These are phyloP conservation scores for Allium sativum DNA, from an alignment of 106 monocot species.

Conservation along the genomic window DNA sequence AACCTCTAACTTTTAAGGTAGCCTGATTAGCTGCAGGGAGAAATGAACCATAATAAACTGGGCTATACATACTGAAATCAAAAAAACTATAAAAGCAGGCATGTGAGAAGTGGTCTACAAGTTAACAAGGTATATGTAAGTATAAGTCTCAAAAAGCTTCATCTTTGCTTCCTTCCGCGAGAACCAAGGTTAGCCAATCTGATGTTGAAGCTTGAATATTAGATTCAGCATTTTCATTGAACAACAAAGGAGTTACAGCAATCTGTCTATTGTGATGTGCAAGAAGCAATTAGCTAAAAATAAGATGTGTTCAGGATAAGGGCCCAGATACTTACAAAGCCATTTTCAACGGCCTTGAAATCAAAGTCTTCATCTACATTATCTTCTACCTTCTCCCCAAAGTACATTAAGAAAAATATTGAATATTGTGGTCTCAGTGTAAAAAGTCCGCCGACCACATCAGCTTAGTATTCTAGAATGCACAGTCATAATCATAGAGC, in stretches of 20 bases:
- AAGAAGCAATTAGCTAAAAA: neutral
- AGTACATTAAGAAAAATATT: constrained; percentile 17
- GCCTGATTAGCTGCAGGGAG: too few relatives aligned
- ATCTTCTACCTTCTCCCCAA: constrained; percentile 50
- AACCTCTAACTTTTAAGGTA: too few relatives aligned
- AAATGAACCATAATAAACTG: too few relatives aligned
- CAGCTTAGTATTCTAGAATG: too few relatives aligned
- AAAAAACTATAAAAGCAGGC: too few relatives aligned
- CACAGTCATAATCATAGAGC: too few relatives aligned
- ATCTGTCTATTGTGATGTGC: constrained; percentile 29
- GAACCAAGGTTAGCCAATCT: constrained; percentile 52
- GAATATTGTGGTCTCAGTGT: too few relatives aligned
- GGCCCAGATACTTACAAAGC: constrained; percentile 51
- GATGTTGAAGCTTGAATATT: constrained; percentile 40
- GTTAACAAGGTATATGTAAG: too few relatives aligned
- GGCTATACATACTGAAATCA: too few relatives aligned
- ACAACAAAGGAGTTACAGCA: constrained; percentile 64
- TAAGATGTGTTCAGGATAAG: neutral
- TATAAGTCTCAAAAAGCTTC: neutral
- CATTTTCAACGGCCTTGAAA: constrained; percentile 57
- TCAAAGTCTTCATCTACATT: constrained; percentile 56
- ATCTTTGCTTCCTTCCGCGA: constrained; percentile 7
- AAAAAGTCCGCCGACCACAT: too few relatives aligned
- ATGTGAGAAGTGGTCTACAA: too few relatives aligned
- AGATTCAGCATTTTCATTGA: constrained; percentile 16